A percentile compares a stretch with the other conserved stretches of the same genome.
Conservation (phyloP, 208 protist genomes). For the Trypanosoma brucei region DNA sequence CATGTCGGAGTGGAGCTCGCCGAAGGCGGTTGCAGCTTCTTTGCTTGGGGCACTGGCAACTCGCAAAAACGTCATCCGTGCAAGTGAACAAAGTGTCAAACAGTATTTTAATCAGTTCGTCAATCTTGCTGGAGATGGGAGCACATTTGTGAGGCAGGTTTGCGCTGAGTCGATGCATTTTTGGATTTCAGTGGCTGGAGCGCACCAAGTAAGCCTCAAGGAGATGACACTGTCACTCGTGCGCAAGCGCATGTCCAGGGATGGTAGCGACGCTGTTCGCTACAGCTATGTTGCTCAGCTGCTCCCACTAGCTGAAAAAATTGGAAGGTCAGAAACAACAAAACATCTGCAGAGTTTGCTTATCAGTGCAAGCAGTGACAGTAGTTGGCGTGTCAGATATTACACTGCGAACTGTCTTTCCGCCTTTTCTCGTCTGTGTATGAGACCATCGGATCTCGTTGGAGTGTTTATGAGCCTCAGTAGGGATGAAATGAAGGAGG, state of each 20-base stretch:
- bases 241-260: constrained; percentile 47
- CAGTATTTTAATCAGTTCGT: constrained; percentile 67
- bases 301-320: constrained; percentile 35
- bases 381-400: constrained; percentile 79
- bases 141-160: constrained; percentile 46
- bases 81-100: constrained; percentile 38
- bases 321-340: constrained; percentile 41
- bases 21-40: constrained; percentile 58
- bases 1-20: constrained; percentile 60
- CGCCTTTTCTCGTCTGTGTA: constrained; percentile 34
- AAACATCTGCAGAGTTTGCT: constrained; percentile 53
- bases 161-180: constrained; percentile 47
- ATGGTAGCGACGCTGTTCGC: constrained; percentile 69
- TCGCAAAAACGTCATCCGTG: constrained; percentile 34
- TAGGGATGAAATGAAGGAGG: constrained; percentile 61
- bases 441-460: constrained; percentile 42
- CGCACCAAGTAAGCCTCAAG: constrained; percentile 36
- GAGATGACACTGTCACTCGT: constrained; percentile 67
- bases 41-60: constrained; percentile 51
- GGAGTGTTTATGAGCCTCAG: constrained; percentile 39
- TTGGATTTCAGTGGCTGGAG: constrained; percentile 57
- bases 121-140: constrained; percentile 48
- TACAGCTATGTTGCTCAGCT: constrained; percentile 53
- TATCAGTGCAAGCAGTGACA: constrained; percentile 39
- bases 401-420: constrained; percentile 46